Percentiles rank a stretch among this genome's conserved stretches.
Evolutionary conservation across 2,329 filamentous ascomycete genomes (phyloP).

Genomic region (Fusarium brevicatenulatum): DNA sequence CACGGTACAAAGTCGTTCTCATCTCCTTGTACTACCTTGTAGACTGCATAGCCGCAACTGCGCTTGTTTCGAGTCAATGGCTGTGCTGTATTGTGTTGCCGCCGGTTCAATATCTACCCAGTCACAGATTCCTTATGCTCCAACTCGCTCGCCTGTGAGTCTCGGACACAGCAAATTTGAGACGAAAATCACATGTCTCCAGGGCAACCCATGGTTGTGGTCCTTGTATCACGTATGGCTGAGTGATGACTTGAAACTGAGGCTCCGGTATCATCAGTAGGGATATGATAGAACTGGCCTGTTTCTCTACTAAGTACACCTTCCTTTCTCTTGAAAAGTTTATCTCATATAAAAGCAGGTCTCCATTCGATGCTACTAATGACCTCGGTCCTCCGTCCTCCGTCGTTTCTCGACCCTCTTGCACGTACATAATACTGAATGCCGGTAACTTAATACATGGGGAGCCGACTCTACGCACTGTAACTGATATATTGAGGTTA

Average conservation of each 20-base stretch:
- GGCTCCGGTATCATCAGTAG: constrained; percentile 13
- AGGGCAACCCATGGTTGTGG: not conserved
- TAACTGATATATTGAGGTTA: not conserved
- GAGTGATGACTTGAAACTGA: constrained; percentile 12
- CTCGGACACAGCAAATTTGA: constrained; percentile 11
- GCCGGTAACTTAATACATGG: constrained; percentile 5
- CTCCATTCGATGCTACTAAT: not conserved
- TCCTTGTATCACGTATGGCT: constrained; percentile 15
- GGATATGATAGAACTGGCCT: constrained; percentile 13
- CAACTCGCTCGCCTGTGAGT: constrained; percentile 8
- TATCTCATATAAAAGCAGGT: not conserved
- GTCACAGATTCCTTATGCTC: constrained; percentile 2
- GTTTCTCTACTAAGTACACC: not conserved
- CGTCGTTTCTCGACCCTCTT: not conserved
- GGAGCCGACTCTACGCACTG: not conserved
- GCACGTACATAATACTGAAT: constrained; percentile 3
- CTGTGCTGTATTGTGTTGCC: constrained; percentile 11
- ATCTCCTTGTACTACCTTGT: not conserved
- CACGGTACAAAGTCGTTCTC: not conserved
- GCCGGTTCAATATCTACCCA: constrained; percentile 4
- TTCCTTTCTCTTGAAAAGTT: not conserved
- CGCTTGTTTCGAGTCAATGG: constrained; percentile 39
- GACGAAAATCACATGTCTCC: constrained; percentile 2
- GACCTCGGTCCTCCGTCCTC: not conserved
- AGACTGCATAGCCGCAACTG: constrained; percentile 21